Evolutionary conservation across 108 stramenopile species (phyloP), one percentile per base, ranked within the genome.

Genomic region (Aurantiochytrium sp.): DNA sequence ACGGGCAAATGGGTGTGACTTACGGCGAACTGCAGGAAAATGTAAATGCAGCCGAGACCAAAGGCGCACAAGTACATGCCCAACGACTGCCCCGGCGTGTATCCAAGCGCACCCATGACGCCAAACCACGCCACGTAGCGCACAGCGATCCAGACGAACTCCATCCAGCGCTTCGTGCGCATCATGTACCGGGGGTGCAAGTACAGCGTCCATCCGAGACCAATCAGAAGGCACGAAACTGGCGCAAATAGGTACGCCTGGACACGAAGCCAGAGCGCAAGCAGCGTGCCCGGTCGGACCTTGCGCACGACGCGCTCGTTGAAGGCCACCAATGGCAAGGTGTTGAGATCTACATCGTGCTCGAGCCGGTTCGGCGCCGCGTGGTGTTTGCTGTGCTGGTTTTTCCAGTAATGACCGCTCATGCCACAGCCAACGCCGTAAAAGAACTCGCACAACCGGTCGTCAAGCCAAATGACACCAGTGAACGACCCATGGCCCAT

Each of bases 311-410:
- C 90, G 89, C 96, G 96, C 83, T 97, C 83, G 19, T 96, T 96
- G 98, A 98, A 99, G 18, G 99, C 98, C 44, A 99, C 93, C 21
- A 99, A 91, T 42, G 99, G 99, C 97, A 99, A 98, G 5, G 99
- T 99, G 94, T 99, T 98, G 76, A 99, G 98, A 58, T 94, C 94
- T 91, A 93, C 96, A 19, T 58, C 88, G 60, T 49, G 49, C 87
- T 92, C 89, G 96, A 98, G 97, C 35, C 98, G 93, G 93, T 99
- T 99, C 90, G 99, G 98, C 5, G 99, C 98, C 58, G 97, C 97
- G 91, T 99, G 98, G 93, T 99, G 99, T 5, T 97, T 97, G 92
- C 98, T 99, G 95, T 99, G 99, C 90, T 93, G 92, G 92, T 92
- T 93, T 88, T 92, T 93, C 93, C 93, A 94, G 92, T 92, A 94